Base-by-base conservation (phyloP, 2,329 filamentous ascomycete genomes). In the Colletotrichum lupini region DNA sequence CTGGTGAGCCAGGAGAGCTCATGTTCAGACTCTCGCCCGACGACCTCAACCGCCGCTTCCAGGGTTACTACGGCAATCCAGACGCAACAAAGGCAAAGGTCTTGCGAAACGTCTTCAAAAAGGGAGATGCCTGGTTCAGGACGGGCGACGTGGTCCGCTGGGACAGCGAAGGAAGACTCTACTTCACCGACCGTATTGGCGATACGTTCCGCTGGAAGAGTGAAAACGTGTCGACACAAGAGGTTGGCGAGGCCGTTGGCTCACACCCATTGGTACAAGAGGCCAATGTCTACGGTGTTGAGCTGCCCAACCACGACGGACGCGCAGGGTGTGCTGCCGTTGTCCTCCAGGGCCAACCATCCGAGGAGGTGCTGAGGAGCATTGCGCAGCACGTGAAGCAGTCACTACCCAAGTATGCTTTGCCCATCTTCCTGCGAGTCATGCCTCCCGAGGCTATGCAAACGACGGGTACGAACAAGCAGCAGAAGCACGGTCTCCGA, bases 221-320 rank as follows among this genome's bases (percentile, higher is more conserved):
- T 63, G 93, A 96, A 82, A 96, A 96, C 77, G 93, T 96, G 1
- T 94, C 93, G 3, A 95, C 94, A 0, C 91, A 89, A 62, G 95
- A 98, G 81, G 95, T 97, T 22, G 89, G 92, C n/a, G 90, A 95
- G 79, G 90, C 90, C 0, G 82, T 98, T 0, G 92, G 93, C 16
- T 83, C 86, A 0, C 92, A 95, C 79, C 85, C 91, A 0, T 85
- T 86, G 1, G 87, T 97, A 16, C 85, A 88, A 37, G 95, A 97
- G 83, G 93, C 94, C 37, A 97, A 97, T 77, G 95, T 97, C 32
- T 97, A 97, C 78, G 95, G 95, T 49, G 93, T 97, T 2, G 82
- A 90, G 55, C 83, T 97, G 8, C 95, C 95, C 0, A 87, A 93
- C 76, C 94, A 97, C 79, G 95, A 97, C 78, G 95, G 95, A 22